Evolutionary conservation across 1,284 basidiomycete genomes (phyloP), one percentile per base, ranked within the genome.

Genomic region (Rhodotorula sp.): DNA sequence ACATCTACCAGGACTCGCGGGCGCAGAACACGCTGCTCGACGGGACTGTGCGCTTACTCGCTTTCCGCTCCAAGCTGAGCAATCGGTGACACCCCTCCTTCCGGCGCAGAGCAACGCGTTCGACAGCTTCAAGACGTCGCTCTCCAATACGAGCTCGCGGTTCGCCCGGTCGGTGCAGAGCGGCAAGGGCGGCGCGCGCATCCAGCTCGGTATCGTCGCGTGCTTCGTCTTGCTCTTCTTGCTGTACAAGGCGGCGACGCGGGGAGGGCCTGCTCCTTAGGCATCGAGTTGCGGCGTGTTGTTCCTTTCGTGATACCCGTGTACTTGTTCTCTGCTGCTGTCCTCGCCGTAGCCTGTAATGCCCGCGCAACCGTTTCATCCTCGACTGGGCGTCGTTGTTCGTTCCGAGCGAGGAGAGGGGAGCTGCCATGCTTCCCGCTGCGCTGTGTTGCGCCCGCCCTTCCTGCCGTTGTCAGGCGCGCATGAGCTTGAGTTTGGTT

Each of bases 1-100:
- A 79, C 63, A 79, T 79, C 32, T 78, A 79, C 60, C 66, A 72
- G 48, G 78, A 79, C 51, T 77, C 78, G 41, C 60, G 70, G 51
- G 48, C 37, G 15, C 77, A 78, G 58, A 79, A 79, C 69, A 51
- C 72, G 22, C 58, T 79, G 21, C 67, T 79, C 1, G 78, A 79
- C 64, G 67, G 68, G 13, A 79, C 78, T 12, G 78, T 79, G 36
- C 50, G 77, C n/a, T 10, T 22, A 6, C 4, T 9, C 39, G 13
- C 25, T 32, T 25, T 25, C 9, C 34, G 5, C 36, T 3, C 17
- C 10, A 21, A 39, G 4, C 21, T 10, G n/a, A 7, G 29, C 22
- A 4, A 13, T 21, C 15, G 57, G 55, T 61, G 46, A 61, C 51
- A 15, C 22, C 37, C 19, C 36, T 36, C 19, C n/a, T 55, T 36